phyloP scores from a whole-genome alignment of 1,284 basidiomycete genomes.

The Mycena sp. region DNA sequence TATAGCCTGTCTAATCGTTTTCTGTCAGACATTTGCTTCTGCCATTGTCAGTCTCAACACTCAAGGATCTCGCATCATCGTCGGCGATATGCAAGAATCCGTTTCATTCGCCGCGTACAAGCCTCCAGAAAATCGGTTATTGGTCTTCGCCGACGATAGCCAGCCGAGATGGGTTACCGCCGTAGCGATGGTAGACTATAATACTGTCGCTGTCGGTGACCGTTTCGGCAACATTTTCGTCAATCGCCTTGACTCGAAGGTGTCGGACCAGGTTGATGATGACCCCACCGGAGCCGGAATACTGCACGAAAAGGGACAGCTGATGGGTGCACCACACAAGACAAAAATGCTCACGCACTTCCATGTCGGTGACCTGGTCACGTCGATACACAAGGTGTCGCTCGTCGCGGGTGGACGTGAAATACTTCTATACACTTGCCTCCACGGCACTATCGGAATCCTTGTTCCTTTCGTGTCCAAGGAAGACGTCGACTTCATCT shows the following conservation, averaged over 20 bases:
- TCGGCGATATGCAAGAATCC: constrained; percentile 97
- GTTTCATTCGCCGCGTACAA: constrained; percentile 94
- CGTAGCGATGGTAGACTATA: constrained; percentile 93
- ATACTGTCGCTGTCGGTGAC: constrained; percentile 93
- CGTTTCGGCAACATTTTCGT: constrained; percentile 97
- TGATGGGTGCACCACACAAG: constrained; percentile 97
- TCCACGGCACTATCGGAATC: constrained; percentile 94
- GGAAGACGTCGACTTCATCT: constrained; percentile 97
- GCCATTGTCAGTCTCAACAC: constrained; percentile 89
- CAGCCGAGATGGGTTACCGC: constrained; percentile 93
- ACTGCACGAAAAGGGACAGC: constrained; percentile 90
- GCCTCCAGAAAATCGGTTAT: constrained; percentile 89
- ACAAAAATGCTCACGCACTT: constrained; percentile 89
- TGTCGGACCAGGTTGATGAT: constrained; percentile 93
- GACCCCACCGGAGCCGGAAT: constrained; percentile 97
- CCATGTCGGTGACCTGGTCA: constrained; percentile 93
- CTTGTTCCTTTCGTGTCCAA: constrained; percentile 94
- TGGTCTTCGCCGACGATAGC: constrained; percentile 94
- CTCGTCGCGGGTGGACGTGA: constrained; percentile 95
- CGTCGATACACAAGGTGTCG: constrained; percentile 87
- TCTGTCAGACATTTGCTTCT: constrained; percentile 72
- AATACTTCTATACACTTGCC: constrained; percentile 91
- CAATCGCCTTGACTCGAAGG: constrained; percentile 84
- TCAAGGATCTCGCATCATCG: constrained; percentile 92
- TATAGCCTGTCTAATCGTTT: neutral